These are phyloP conservation scores for Sclerotinia borealis DNA, from an alignment of 2,329 filamentous ascomycete genomes.

Conservation along the genomic window DNA sequence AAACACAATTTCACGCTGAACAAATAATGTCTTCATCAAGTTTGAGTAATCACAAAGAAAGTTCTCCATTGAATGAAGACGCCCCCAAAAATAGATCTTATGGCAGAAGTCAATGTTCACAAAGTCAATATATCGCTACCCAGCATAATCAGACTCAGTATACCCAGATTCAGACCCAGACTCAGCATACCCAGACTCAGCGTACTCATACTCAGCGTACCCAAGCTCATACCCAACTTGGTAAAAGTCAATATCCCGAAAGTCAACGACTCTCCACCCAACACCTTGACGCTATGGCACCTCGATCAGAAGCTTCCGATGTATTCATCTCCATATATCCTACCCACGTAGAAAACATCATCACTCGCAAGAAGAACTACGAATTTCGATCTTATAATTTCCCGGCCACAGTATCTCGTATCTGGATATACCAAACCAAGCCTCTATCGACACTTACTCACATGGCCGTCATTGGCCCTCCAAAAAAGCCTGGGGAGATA, in stretches of 20 bases:
- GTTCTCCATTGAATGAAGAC: constrained; percentile 10
- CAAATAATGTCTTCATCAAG: constrained; percentile 10
- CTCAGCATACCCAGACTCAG: constrained; percentile 5
- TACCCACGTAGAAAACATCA: constrained; percentile 43
- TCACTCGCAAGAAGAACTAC: constrained; percentile 46
- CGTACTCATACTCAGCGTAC: neutral
- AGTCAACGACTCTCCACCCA: constrained; percentile 48
- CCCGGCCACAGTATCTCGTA: constrained; percentile 47
- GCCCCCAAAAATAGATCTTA: neutral
- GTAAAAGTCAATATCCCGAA: constrained; percentile 31
- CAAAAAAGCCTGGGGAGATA: constrained; percentile 44
- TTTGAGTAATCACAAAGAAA: neutral
- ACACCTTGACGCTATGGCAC: constrained; percentile 42
- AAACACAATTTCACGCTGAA: constrained; percentile 25
- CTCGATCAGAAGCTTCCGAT: constrained; percentile 46
- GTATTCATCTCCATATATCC: constrained; percentile 47
- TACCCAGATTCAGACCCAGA: neutral
- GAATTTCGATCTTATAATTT: constrained; percentile 52
- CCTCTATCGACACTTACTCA: constrained; percentile 47
- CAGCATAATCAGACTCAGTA: neutral
- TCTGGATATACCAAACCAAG: constrained; percentile 54
- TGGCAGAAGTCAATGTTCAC: constrained; percentile 16
- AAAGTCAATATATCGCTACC: neutral
- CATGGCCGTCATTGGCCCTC: constrained; percentile 49
- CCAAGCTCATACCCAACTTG: constrained; percentile 3